phyloP scores from a whole-genome alignment of 495 filamentous ascomycete genomes.

The Pseudoneurospora amorphoporcata region DNA sequence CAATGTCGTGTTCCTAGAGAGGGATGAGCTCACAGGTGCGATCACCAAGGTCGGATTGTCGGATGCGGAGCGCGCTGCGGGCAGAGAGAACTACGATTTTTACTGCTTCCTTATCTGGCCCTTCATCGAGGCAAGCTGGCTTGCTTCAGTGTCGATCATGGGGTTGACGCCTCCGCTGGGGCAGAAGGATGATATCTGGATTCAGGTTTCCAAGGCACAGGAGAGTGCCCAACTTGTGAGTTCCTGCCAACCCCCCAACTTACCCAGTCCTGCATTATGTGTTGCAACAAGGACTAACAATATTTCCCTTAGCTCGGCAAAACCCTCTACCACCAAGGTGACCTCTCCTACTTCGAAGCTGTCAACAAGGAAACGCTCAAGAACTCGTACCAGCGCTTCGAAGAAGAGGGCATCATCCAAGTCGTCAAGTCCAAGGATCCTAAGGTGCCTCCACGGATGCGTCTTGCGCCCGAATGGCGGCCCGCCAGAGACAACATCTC shows the following conservation, averaged over 20 bases:
- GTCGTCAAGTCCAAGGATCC: conserved; percentile 54
- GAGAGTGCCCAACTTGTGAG: conserved; percentile 72
- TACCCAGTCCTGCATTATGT: background rate
- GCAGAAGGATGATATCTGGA: conserved; percentile 56
- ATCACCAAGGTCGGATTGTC: conserved; percentile 64
- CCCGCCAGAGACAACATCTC: conserved; percentile 53
- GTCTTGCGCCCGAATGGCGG: conserved; percentile 68
- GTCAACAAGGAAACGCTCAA: conserved; percentile 96
- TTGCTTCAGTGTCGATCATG: conserved; percentile 76
- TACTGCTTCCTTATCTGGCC: conserved; percentile 98
- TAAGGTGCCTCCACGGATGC: conserved; percentile 46
- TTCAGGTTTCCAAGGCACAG: conserved; percentile 67
- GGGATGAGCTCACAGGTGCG: conserved; percentile 37
- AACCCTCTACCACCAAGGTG: conserved; percentile 94
- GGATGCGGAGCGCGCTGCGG: conserved; percentile 59
- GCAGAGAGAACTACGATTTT: conserved; percentile 92
- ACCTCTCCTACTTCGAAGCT: conserved; percentile 91
- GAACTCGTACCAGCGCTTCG: conserved; percentile 79
- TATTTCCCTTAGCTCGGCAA: conserved; percentile 61
- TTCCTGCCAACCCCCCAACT: background rate
- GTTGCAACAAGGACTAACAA: conserved; percentile 5
- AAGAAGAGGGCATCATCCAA: conserved; percentile 81
- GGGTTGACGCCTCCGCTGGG: conserved; percentile 66
- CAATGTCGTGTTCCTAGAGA: conserved; percentile 61
- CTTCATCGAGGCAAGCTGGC: conserved; percentile 88